A percentile compares a stretch with the other conserved stretches of the same genome.
Conservation (phyloP, 176 grass and related monocot species). For the Carex scoparia region DNA sequence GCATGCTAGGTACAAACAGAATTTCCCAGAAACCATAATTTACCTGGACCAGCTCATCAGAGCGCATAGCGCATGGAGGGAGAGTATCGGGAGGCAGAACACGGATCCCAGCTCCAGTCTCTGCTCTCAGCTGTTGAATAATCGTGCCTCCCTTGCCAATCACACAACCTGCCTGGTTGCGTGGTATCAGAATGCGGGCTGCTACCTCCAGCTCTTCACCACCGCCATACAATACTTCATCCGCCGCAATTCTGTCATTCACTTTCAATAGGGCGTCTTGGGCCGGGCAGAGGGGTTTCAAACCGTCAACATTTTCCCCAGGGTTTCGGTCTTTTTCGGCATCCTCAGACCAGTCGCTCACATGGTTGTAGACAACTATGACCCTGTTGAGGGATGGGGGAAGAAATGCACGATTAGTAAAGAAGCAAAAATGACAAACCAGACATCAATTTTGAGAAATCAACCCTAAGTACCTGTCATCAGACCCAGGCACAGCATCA, state of each 20-base stretch:
- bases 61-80: conserved; percentile 73
- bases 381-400: background rate
- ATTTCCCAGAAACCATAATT: background rate
- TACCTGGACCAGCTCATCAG: conserved; percentile 97
- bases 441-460: background rate
- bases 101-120: conserved; percentile 71
- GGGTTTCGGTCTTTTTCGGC: background rate
- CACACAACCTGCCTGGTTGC: conserved; percentile 87
- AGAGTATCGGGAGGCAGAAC: conserved; percentile 68
- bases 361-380: conserved; percentile 13
- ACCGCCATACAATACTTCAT: conserved; percentile 60
- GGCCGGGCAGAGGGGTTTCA: conserved; percentile 57
- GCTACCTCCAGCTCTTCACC: conserved; percentile 46
- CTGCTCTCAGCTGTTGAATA: conserved; percentile 79
- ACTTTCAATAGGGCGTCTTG: conserved; percentile 95
- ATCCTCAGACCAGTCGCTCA: background rate
- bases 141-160: conserved; percentile 93
- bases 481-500: conserved; percentile 88
- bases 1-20: background rate
- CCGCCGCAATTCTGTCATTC: conserved; percentile 78
- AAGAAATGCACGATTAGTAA: background rate
- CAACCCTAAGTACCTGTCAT: conserved; percentile 44
- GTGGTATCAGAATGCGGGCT: conserved; percentile 81
- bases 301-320: conserved; percentile 32
- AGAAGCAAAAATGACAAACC: background rate